A percentile compares a stretch with the other conserved stretches of the same genome.
These are phyloP conservation scores for Prunus mume DNA, from an alignment of 306 rosid genomes.

Conservation along the genomic window DNA sequence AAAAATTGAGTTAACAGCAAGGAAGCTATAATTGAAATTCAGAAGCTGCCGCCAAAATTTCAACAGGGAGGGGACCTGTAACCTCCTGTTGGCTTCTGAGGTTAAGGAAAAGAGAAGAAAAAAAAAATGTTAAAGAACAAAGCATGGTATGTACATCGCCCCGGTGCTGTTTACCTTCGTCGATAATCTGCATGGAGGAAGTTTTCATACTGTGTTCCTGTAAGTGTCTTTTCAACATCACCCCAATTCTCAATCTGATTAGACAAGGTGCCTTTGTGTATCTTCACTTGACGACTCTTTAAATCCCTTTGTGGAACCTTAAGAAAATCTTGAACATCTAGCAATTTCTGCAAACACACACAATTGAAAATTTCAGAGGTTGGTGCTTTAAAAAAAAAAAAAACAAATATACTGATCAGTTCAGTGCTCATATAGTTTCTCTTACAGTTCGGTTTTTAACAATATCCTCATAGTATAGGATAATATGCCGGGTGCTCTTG, in stretches of 20 bases:
- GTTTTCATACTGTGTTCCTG: slow-evolving; percentile 61
- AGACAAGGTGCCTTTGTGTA: slow-evolving; percentile 73
- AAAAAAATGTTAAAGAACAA: slow-evolving; percentile 17
- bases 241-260: slow-evolving; percentile 68
- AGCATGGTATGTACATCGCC: slow-evolving; percentile 43
- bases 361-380: not conserved
- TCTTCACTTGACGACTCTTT: slow-evolving; percentile 91
- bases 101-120: slow-evolving; percentile 20
- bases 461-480: slow-evolving; percentile 82
- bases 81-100: slow-evolving; percentile 46
- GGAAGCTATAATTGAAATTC: slow-evolving; percentile 26
- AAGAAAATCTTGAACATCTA: slow-evolving; percentile 76
- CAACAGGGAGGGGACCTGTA: slow-evolving; percentile 32
- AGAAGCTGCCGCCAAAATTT: slow-evolving; percentile 38
- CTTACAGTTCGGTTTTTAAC: slow-evolving; percentile 82
- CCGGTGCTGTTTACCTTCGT: slow-evolving; percentile 33
- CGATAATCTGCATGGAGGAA: slow-evolving; percentile 55
- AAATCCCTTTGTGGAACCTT: slow-evolving; percentile 70
- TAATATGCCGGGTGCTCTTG: slow-evolving; percentile 78
- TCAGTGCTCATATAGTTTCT: slow-evolving; percentile 2
- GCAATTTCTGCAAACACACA: slow-evolving; percentile 61
- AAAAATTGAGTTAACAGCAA: not conserved
- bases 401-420: not conserved
- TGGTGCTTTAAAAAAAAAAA: too few species aligned
- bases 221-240: slow-evolving; percentile 55